Evolutionary conservation across 129 eudicot genomes (phyloP).

Genomic region (Gnaphalium uliginosum): DNA sequence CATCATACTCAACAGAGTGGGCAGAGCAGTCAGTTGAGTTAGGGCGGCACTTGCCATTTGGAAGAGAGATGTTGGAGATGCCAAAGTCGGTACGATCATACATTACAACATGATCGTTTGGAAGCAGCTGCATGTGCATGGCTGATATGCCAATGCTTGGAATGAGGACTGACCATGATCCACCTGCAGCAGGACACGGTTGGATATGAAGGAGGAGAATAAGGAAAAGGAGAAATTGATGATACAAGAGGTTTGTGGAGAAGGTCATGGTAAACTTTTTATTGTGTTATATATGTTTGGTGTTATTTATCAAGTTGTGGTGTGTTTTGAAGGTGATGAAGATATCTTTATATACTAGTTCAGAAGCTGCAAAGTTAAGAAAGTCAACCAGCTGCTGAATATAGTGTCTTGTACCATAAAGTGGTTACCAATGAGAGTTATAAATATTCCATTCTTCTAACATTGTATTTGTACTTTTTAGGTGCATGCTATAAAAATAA

Average conservation of each 20-base stretch:
- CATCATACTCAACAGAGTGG: slow-evolving; percentile 29
- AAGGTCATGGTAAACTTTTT: neutral
- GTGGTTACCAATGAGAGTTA: neutral
- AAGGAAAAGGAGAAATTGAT: slow-evolving; percentile 14
- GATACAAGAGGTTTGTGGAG: neutral
- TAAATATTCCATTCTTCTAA: neutral
- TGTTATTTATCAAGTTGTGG: neutral
- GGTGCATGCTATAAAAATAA: neutral
- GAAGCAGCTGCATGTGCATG: slow-evolving; percentile 88
- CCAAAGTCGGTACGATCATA: slow-evolving; percentile 74
- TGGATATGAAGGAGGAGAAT: slow-evolving; percentile 14
- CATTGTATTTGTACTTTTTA: neutral
- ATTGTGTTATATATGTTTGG: neutral
- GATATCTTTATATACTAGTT: neutral
- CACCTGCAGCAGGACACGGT: slow-evolving; percentile 36
- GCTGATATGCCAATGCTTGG: slow-evolving; percentile 61
- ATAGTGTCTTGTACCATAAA: neutral
- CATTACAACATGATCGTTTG: slow-evolving; percentile 61
- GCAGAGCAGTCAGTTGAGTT: slow-evolving; percentile 41
- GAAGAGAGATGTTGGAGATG: slow-evolving; percentile 54
- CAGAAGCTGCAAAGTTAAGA: neutral
- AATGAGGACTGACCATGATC: slow-evolving; percentile 51
- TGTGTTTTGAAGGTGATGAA: neutral
- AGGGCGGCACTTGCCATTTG: slow-evolving; percentile 43
- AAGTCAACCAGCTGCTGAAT: neutral